Evolutionary conservation across 1,139 yeast species (phyloP), one percentile per base, ranked within the genome.

Genomic region (Geotrichum europaeum): DNA sequence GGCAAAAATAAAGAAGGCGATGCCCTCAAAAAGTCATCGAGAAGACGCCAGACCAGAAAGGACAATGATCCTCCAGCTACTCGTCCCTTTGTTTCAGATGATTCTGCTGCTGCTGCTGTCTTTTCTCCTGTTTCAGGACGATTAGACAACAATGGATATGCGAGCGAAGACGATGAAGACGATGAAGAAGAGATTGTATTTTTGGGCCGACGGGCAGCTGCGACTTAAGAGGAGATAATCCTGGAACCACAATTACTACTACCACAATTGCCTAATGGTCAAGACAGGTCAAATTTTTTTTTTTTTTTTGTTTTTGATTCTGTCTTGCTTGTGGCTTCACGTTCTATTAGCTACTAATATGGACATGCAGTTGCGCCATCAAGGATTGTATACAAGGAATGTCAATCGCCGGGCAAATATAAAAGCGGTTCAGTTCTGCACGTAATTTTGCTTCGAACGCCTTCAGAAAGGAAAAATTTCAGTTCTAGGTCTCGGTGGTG

Each of bases 151-250:
- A 25, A 49, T 24, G 51, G 51, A 24, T 49, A 13, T 24, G 51
- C 32, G 7, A n/a, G 32, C 20, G 57, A 36, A 9, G 62, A 51
- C 18, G 36, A 34, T 20, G 58, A 43, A 24, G 60, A 49, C n/a
- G 60, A 53, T 5, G 60, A 60, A 18, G 62, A 60, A 47, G 61
- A 60, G 51, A 56, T 60, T 58, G 63, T 60, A n/a, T 60, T 57
- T 50, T 25, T 49, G 43, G 63, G 63, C 12, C 50, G 61, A 20
- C 49, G 62, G 25, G 53, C 60, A n/a, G 32, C 47, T 15, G 47
- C 20, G 7, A n/a, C 22, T 40, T 40, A 18, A 40, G 3, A 40
- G 3, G 10, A 40, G 20, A 40, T 40, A 10, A n/a, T 7, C 12
- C 10, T 40, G 47, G 20, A n/a, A 40, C 9, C 20, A 40, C 22